Base-by-base conservation (phyloP, 2,329 filamentous ascomycete genomes). In the Trichophyton mentagrophytes region DNA sequence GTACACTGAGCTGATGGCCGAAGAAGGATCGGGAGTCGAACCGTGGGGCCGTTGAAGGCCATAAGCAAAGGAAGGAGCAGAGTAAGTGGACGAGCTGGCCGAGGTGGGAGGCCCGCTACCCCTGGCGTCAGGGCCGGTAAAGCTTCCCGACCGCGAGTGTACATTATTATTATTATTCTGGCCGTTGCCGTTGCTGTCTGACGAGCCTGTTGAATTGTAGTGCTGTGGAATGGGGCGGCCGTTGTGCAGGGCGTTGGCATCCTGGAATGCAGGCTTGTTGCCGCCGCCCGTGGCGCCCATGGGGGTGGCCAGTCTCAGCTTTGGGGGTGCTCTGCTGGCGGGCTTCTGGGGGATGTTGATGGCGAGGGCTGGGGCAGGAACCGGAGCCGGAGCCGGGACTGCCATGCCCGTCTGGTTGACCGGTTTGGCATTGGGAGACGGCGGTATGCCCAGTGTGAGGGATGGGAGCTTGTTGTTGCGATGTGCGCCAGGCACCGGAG, bases 401-500 rank as follows among this genome's bases (percentile, higher is more conserved):
- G 42, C 72, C 66, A 47, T 68, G 69, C 49, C 72, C 61, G 46
- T 56, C 42, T 63, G 57, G 33, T 64, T 66, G 58, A 93, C 84
- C 1, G 91, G 85, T 73, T 91, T 89, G 64, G 80, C 86, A 75
- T 85, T 92, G 57, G 90, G 89, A 40, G 90, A 95, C 0, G 88
- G 85, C 42, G 92, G 92, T 62, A 97, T 97, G 53, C 91, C 89
- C 61, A 97, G 83, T 51, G 90, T 92, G 62, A 97, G 82, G 68
- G 88, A 85, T 30, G 90, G 90, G 59, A 87, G 80, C 65, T 80
- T 78, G 66, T 79, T 80, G 64, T 79, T 80, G 64, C 80, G 80
- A 67, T 85, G 81, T 65, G 78, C 79, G 65, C 89, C 88, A 44
- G 87, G 88, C 61, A 95, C 85, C 64, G 90, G 89, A 60, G 90